Conservation (phyloP, 352 stramenopile species). For the Phytopythium ostracodes region DNA sequence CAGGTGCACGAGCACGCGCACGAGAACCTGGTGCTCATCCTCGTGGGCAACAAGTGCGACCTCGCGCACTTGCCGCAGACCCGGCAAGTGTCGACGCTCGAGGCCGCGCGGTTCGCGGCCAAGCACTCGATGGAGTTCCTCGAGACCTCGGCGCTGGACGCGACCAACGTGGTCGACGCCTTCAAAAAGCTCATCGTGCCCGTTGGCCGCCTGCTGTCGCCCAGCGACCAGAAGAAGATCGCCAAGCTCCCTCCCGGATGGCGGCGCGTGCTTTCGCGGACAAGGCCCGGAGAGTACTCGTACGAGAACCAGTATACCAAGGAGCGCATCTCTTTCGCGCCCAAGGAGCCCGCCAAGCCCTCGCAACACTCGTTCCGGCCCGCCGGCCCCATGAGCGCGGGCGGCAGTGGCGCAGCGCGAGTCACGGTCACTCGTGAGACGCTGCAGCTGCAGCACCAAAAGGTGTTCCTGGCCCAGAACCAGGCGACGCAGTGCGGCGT, state of each 20-base stretch:
- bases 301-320: conserved; percentile 90
- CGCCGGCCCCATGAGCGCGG: conserved; percentile 13
- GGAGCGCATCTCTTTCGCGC: conserved; percentile 83
- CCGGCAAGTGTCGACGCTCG: conserved; percentile 81
- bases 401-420: conserved; percentile 21
- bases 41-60: conserved; percentile 89
- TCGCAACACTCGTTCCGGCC: conserved; percentile 81
- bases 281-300: conserved; percentile 74
- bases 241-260: conserved; percentile 62
- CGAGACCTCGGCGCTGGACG: conserved; percentile 78
- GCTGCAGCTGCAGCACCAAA: conserved; percentile 83
- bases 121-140: conserved; percentile 84
- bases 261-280: conserved; percentile 78
- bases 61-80: conserved; percentile 70
- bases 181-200: conserved; percentile 89
- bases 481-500: conserved; percentile 62
- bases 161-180: conserved; percentile 84
- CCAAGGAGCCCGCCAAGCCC: conserved; percentile 80
- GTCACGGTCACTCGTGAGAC: conserved; percentile 81
- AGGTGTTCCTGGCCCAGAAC: conserved; percentile 70
- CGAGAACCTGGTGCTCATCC: conserved; percentile 76
- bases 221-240: conserved; percentile 55
- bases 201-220: conserved; percentile 71
- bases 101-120: conserved; percentile 78
- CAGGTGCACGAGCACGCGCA: conserved; percentile 83